Evolutionary conservation across 495 filamentous ascomycete genomes (phyloP), one percentile per base, ranked within the genome.

Genomic region (Coniosporium apollinis): DNA sequence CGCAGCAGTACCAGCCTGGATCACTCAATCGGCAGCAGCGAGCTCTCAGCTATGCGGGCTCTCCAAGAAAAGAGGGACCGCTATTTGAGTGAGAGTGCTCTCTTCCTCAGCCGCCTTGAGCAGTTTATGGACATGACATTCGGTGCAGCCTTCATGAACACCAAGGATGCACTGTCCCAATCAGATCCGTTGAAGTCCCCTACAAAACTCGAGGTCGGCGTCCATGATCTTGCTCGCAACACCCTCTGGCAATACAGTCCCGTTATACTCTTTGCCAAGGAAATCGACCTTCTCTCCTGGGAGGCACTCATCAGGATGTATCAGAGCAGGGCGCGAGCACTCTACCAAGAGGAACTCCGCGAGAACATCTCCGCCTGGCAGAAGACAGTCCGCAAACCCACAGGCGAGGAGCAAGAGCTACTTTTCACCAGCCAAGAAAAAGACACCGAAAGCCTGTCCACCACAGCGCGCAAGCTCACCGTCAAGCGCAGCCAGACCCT

Each of bases 1-100:
- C 26, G 19, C 13, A 36, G 35, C 3, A 44, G 42, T 14, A 22
- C 42, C 26, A 28, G 25, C 21, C 71, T 66, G 43, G 61, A 67
- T 15, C 66, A 72, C 25, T 69, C 72, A 13, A 74, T 80, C 39
- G 71, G 69, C 5, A 76, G 79, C 50, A 82, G 71, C 35, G 84
- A 89, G 42, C 75, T 93, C 44, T 79, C 81, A 29, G 76, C 79
- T 45, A 94, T 96, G 84, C 76, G 76, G 32, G 87, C 91, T 29
- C 74, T 96, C 18, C 78, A 85, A 42, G 82, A 94, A 51, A 87
- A 87, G 65, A 87, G 81, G 53, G 84, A 89, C 43, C 75, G 75
- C 38, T 96, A 94, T 47, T 66, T 73, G 21, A 59, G 67, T 4
- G 77, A 87, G 43, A 78, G 74, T 43, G 54, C 60, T 8, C 47